Evolutionary conservation across 1,284 basidiomycete species (phyloP), one percentile per base, ranked within the genome.

Genomic region (Stereum hirsutum): DNA sequence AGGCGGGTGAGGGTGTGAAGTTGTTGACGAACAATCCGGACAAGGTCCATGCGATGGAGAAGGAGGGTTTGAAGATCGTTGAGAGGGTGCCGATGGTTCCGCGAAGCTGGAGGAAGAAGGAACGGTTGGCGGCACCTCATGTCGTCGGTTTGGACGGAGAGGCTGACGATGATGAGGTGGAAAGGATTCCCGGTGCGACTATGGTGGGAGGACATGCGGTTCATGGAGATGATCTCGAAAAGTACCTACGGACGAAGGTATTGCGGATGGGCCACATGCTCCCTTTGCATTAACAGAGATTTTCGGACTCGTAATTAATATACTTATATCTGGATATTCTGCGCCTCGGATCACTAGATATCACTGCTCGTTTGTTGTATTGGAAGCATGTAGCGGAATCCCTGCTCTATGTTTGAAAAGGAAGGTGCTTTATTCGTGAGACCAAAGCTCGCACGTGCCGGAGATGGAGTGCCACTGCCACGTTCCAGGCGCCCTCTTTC

Each of bases 1-100:
- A 72, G 30, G 57, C 59, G 5, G 68, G 68, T 30, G 76, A 79
- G 46, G 78, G 81, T 28, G 77, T 96, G 32, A 72, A 89, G 42
- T 67, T 99, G 49, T 68, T 99, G 62, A 99, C 96, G 43, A 99
- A 99, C 66, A 99, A 99, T 62, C 95, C 96, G 12, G 94, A 95
- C 62, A 99, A 99, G 66, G 88, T 99, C 45, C 74, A 81, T 52
- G 91, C 93, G 37, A 65, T 99, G 49, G 76, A 87, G 59, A 73
- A 71, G 51, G 94, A 97, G 61, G 89, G 91, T 0, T 72, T 99
- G 44, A 68, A 61, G 21, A 79, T 99, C 25, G 69, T 72, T 5
- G 92, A 98, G 63, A 75, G 93, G 8, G 89, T 98, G 11, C 74
- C 87, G 28, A 99, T 99, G 95, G 81, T 97, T 3, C 95, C 95